These are phyloP conservation scores for Gossypium longicalyx DNA, from an alignment of 345 rosid genomes.

Conservation along the genomic window DNA sequence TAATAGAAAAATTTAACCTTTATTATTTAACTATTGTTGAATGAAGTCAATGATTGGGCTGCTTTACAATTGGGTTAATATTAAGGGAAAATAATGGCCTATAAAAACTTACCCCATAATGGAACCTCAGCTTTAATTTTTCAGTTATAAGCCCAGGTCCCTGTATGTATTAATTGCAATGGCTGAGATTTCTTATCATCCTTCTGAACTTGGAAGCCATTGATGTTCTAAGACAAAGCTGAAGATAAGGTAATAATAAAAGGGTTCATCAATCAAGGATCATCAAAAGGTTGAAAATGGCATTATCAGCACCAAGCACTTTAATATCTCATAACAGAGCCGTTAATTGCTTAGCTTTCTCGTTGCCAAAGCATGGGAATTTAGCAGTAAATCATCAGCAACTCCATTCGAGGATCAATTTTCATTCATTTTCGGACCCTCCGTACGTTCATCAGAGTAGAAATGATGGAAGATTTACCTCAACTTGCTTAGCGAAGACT, in stretches of 20 bases:
- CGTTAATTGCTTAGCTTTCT: conserved; percentile 16
- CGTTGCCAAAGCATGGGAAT: conserved; percentile 22
- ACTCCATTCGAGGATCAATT: conserved; percentile 7
- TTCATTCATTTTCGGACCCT: conserved; percentile 15
- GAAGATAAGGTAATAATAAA: background rate
- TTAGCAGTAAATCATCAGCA: background rate
- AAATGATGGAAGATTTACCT: background rate
- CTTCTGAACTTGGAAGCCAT: background rate
- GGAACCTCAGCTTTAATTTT: background rate
- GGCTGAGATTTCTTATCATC: background rate
- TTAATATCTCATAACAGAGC: conserved; percentile 25
- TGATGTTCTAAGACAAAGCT: background rate
- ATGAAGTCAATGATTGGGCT: background rate
- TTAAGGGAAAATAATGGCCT: background rate
- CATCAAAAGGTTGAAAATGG: conserved; percentile 18
- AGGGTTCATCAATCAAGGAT: background rate
- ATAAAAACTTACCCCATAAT: background rate
- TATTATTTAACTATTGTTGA: too few relatives aligned
- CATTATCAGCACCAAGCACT: conserved; percentile 31
- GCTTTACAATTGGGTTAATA: background rate
- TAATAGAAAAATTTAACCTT: too few relatives aligned
- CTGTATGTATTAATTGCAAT: background rate
- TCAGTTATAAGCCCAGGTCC: background rate
- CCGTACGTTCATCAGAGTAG: background rate
- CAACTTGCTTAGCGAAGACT: conserved; percentile 20